These are phyloP conservation scores for Taphrina pruni DNA, from an alignment of 1,139 yeast genomes.

Conservation along the genomic window DNA sequence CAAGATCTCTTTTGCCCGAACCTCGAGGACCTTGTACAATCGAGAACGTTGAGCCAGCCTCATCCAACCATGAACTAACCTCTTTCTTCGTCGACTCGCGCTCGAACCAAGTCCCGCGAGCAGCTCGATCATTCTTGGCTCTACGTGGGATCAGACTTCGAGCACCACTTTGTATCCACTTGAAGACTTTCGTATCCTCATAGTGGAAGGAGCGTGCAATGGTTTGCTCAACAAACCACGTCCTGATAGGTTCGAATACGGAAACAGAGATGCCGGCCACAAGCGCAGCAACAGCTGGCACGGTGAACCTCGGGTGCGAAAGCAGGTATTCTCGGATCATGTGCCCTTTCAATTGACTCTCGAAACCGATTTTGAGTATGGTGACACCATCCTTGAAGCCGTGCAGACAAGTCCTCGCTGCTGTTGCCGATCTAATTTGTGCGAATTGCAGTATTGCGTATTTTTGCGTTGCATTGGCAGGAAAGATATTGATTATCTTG, in stretches of 20 bases:
- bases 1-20: constrained; percentile 84
- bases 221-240: constrained; percentile 75
- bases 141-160: constrained; percentile 51
- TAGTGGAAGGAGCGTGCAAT: constrained; percentile 57
- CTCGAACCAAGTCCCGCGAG: constrained; percentile 49
- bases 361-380: constrained; percentile 73
- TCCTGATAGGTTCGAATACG: constrained; percentile 90
- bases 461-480: constrained; percentile 57
- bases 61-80: constrained; percentile 74
- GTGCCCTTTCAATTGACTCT: constrained; percentile 56
- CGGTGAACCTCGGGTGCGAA: constrained; percentile 81
- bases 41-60: constrained; percentile 76
- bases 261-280: constrained; percentile 80
- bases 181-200: constrained; percentile 49
- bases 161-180: constrained; percentile 41
- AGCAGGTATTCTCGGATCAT: constrained; percentile 61
- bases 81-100: constrained; percentile 66
- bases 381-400: constrained; percentile 65
- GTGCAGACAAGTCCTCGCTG: constrained; percentile 90
- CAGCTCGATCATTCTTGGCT: constrained; percentile 46
- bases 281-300: constrained; percentile 68
- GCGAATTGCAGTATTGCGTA: constrained; percentile 64
- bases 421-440: constrained; percentile 69
- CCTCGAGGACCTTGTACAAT: constrained; percentile 93
- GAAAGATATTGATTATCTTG: constrained; percentile 71